phyloP scores from a whole-genome alignment of 345 rosid genomes.

The Conringia planisiliqua region DNA sequence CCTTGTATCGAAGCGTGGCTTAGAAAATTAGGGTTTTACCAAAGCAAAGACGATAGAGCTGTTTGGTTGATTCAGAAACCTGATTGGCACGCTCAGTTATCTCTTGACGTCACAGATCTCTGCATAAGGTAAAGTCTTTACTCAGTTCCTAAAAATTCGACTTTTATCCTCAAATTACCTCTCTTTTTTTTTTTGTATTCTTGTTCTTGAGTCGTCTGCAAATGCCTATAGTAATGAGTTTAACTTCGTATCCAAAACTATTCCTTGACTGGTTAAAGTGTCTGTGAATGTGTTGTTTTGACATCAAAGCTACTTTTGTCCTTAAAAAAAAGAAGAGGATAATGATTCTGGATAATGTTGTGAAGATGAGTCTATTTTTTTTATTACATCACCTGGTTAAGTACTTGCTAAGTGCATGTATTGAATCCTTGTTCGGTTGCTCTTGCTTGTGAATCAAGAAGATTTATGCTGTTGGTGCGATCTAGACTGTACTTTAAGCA shows the following conservation, averaged over 20 bases:
- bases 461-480: neutral
- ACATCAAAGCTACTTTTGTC: neutral
- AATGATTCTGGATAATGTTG: neutral
- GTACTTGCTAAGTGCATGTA: neutral
- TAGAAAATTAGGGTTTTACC: slow-evolving; percentile 63
- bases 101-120: slow-evolving; percentile 86
- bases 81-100: slow-evolving; percentile 86
- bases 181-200: neutral
- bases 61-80: slow-evolving; percentile 72
- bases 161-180: neutral
- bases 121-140: slow-evolving; percentile 51
- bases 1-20: slow-evolving; percentile 95
- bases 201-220: neutral
- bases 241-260: neutral
- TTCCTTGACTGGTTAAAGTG: neutral
- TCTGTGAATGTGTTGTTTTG: neutral
- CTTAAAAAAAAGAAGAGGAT: neutral
- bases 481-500: neutral
- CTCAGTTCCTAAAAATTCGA: neutral
- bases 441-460: neutral
- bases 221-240: neutral
- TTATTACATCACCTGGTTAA: neutral
- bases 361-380: neutral
- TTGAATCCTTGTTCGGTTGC: neutral
- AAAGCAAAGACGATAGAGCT: slow-evolving; percentile 72